Percentiles rank a stretch among this genome's conserved stretches.
Evolutionary conservation across 306 rosid genomes (phyloP).

Genomic region (Amphicarpaea edgeworthii): DNA sequence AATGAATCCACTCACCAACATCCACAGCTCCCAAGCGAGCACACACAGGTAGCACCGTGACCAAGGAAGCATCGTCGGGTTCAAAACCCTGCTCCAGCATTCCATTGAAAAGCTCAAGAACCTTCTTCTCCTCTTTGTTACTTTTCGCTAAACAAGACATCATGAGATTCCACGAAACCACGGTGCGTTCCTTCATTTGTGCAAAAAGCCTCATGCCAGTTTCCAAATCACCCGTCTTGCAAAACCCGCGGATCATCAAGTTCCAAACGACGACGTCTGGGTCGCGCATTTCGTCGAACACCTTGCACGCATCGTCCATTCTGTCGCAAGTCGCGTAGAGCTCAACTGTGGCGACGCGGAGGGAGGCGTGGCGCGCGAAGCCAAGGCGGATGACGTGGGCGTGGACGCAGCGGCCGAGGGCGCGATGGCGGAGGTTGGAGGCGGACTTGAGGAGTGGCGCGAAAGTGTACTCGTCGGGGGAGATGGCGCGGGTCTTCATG

Average conservation of each 20-base stretch:
- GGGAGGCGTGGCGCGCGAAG: conserved; percentile 51
- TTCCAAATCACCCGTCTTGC: conserved; percentile 61
- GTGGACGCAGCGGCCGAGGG: conserved; percentile 61
- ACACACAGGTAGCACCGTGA: conserved; percentile 71
- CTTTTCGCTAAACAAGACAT: conserved; percentile 63
- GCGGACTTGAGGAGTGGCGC: conserved; percentile 71
- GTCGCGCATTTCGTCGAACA: conserved; percentile 70
- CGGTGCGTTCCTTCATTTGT: conserved; percentile 64
- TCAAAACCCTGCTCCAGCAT: conserved; percentile 69
- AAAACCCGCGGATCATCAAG: conserved; percentile 78
- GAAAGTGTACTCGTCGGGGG: conserved; percentile 68
- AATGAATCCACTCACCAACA: conserved; percentile 70
- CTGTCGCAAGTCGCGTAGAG: conserved; percentile 54
- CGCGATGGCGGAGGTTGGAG: conserved; percentile 55
- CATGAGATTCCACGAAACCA: conserved; percentile 83
- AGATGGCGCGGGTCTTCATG: conserved; percentile 56
- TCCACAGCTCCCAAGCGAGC: conserved; percentile 74
- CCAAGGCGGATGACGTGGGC: conserved; percentile 53
- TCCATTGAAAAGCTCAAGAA: conserved; percentile 61
- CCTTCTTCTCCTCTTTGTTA: conserved; percentile 60
- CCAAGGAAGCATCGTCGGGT: conserved; percentile 78
- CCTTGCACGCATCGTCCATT: conserved; percentile 63
- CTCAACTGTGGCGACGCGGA: conserved; percentile 66
- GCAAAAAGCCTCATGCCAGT: conserved; percentile 62
- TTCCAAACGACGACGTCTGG: conserved; percentile 74